These are phyloP conservation scores for Beta lomatogona DNA, from an alignment of 179 eudicot species.

Conservation along the genomic window DNA sequence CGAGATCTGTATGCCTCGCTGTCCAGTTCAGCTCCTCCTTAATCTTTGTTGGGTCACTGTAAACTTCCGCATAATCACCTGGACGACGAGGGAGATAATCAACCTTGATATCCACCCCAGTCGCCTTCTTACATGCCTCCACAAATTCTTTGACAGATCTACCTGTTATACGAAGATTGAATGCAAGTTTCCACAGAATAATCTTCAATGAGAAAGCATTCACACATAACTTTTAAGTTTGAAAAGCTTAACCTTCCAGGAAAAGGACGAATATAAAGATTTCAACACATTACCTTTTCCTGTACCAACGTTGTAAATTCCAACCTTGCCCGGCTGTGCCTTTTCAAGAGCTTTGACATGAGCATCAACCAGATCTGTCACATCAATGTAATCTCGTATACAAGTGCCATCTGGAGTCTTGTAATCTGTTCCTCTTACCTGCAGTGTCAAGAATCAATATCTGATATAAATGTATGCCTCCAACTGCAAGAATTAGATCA, in stretches of 20 bases:
- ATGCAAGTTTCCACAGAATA: not conserved
- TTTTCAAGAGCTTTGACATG: slow-evolving; percentile 87
- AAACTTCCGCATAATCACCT: slow-evolving; percentile 92
- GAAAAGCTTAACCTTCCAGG: not conserved
- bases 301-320: slow-evolving; percentile 88
- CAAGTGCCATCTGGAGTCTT: slow-evolving; percentile 87
- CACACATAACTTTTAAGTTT: not conserved
- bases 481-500: not conserved
- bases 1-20: slow-evolving; percentile 64
- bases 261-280: not conserved
- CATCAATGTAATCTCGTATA: slow-evolving; percentile 81
- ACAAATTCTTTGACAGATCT: slow-evolving; percentile 91
- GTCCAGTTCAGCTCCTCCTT: slow-evolving; percentile 74
- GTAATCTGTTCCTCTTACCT: slow-evolving; percentile 85
- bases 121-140: slow-evolving; percentile 88
- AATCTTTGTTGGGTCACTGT: slow-evolving; percentile 78
- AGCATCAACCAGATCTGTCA: slow-evolving; percentile 83
- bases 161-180: slow-evolving; percentile 43
- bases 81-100: slow-evolving; percentile 76
- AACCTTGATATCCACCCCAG: slow-evolving; percentile 70
- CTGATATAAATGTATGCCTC: not conserved
- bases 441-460: slow-evolving; percentile 18
- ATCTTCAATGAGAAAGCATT: not conserved
- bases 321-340: slow-evolving; percentile 68
- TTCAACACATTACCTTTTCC: slow-evolving; percentile 57